Conservation (phyloP, 2,329 filamentous ascomycete genomes). For the Ustulina deusta region DNA sequence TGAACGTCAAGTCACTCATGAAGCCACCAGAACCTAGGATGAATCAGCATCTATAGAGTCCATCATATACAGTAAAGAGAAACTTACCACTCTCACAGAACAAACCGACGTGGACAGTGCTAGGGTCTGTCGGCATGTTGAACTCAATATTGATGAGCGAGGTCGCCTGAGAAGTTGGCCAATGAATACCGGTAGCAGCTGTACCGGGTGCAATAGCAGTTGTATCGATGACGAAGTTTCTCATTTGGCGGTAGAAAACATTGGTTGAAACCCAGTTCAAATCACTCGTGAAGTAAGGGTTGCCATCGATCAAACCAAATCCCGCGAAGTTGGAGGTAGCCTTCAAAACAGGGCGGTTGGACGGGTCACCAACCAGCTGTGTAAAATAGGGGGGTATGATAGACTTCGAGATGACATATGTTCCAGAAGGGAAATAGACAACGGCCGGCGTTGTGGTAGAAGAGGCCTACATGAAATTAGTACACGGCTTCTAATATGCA, state of each 20-base stretch:
- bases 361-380: slow-evolving; percentile 71
- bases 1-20: slow-evolving; percentile 71
- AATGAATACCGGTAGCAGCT: slow-evolving; percentile 64
- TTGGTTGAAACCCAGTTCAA: slow-evolving; percentile 63
- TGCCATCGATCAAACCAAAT: slow-evolving; percentile 69
- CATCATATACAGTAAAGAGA: background rate
- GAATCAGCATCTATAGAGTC: slow-evolving; percentile 25
- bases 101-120: slow-evolving; percentile 50
- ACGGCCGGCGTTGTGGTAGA: slow-evolving; percentile 57
- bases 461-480: slow-evolving; percentile 50
- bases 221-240: slow-evolving; percentile 73
- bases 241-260: slow-evolving; percentile 73
- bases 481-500: background rate
- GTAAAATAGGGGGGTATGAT: slow-evolving; percentile 74
- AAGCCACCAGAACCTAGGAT: slow-evolving; percentile 55
- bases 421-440: slow-evolving; percentile 61
- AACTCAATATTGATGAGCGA: slow-evolving; percentile 65
- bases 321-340: slow-evolving; percentile 65
- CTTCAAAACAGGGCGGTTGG: slow-evolving; percentile 65
- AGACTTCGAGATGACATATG: slow-evolving; percentile 66
- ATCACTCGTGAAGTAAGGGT: slow-evolving; percentile 59
- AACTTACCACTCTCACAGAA: slow-evolving; percentile 51
- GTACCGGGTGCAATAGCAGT: slow-evolving; percentile 48
- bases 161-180: slow-evolving; percentile 72
- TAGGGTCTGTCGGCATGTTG: slow-evolving; percentile 55